Percentiles rank a stretch among this genome's conserved stretches.
Evolutionary conservation across 2,329 filamentous ascomycete genomes (phyloP).

Genomic region (Neofusicoccum ribis): DNA sequence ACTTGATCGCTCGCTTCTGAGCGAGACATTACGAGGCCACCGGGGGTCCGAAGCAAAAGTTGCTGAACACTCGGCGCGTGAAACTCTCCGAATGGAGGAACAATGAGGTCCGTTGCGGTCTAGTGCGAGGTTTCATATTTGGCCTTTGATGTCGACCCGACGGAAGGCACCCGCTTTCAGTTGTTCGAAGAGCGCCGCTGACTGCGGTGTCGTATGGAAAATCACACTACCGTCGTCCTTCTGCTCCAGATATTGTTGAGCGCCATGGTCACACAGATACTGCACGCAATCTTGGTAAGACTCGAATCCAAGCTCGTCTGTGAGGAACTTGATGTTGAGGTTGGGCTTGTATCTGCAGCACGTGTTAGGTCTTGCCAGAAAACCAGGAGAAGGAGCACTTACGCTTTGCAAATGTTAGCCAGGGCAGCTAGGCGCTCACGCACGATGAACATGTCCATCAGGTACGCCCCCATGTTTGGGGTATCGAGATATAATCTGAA

Average conservation of each 20-base stretch:
- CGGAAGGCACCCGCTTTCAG: slow-evolving; percentile 74
- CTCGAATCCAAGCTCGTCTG: slow-evolving; percentile 94
- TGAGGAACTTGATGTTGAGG: slow-evolving; percentile 85
- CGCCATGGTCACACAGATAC: slow-evolving; percentile 81
- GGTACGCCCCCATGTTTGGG: slow-evolving; percentile 94
- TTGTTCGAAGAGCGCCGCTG: slow-evolving; percentile 64
- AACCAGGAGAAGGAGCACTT: slow-evolving; percentile 41
- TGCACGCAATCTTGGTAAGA: slow-evolving; percentile 86
- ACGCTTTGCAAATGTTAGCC: slow-evolving; percentile 94
- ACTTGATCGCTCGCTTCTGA: slow-evolving; percentile 1
- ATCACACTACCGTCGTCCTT: slow-evolving; percentile 56
- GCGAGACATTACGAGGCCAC: neutral
- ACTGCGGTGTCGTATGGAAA: slow-evolving; percentile 46
- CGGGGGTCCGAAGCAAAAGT: slow-evolving; percentile 1
- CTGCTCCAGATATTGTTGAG: slow-evolving; percentile 74
- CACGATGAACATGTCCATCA: slow-evolving; percentile 99
- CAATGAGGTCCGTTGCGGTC: neutral
- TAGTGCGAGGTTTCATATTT: slow-evolving; percentile 65
- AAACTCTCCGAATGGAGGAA: neutral
- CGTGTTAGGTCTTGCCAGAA: neutral
- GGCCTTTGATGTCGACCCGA: slow-evolving; percentile 94
- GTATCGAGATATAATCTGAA: slow-evolving; percentile 94
- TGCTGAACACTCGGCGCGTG: neutral
- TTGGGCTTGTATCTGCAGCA: slow-evolving; percentile 80
- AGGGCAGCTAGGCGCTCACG: slow-evolving; percentile 89